Percentiles rank a stretch among this genome's conserved stretches.
phyloP scores from a whole-genome alignment of 202 grass and related monocot species.

The Tripidium arundinaceum region DNA sequence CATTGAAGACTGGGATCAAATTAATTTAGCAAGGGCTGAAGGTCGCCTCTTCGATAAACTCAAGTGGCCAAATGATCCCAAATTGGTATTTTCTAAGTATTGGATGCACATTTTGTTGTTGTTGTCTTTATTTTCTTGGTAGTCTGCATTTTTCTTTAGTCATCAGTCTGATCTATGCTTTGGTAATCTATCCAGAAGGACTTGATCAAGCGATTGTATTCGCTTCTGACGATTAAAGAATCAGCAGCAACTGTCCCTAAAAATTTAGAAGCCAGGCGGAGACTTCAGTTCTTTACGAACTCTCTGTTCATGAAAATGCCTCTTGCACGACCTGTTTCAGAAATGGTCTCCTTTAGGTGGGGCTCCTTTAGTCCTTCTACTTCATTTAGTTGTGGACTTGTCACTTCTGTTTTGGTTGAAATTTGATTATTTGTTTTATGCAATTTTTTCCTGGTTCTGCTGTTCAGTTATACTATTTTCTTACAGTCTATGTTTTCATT shows the following conservation, averaged over 20 bases:
- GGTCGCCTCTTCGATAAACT: slow-evolving; percentile 70
- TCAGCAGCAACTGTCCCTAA: slow-evolving; percentile 80
- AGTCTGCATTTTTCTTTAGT: background rate
- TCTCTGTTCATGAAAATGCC: slow-evolving; percentile 94
- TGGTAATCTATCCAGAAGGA: slow-evolving; percentile 54
- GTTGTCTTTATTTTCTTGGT: background rate
- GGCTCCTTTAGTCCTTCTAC: background rate
- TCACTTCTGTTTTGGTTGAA: background rate
- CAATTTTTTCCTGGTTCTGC: too few species aligned
- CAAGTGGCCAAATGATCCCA: slow-evolving; percentile 73
- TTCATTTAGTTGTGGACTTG: background rate
- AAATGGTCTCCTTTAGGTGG: slow-evolving; percentile 92
- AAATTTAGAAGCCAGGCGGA: slow-evolving; percentile 85
- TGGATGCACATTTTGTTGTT: background rate
- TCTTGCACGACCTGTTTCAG: slow-evolving; percentile 59
- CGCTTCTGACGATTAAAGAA: slow-evolving; percentile 86
- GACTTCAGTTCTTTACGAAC: slow-evolving; percentile 85
- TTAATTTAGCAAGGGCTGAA: slow-evolving; percentile 53
- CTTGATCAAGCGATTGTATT: slow-evolving; percentile 71
- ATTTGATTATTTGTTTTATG: too few species aligned
- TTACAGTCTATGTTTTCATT: background rate
- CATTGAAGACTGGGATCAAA: slow-evolving; percentile 60
- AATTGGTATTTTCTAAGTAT: slow-evolving; percentile 43
- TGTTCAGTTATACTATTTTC: too few species aligned
- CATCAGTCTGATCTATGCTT: slow-evolving; percentile 23